Base-by-base conservation (phyloP, 1,139 yeast genomes). In the Suhomyces wounanorum region DNA sequence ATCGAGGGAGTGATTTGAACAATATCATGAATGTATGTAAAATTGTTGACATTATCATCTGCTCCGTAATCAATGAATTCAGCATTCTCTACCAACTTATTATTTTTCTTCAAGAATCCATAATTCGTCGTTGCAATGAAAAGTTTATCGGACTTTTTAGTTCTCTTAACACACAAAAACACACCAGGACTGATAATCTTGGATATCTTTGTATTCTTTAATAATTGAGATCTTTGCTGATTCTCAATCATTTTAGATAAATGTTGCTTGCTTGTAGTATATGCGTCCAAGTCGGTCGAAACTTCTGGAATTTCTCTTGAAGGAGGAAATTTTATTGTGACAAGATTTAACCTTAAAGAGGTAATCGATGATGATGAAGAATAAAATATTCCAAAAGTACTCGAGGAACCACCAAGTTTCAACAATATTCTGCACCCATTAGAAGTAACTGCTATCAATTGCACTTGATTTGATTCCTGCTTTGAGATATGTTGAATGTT, bases 71-170 rank as follows among this genome's bases (percentile, higher is more conserved):
- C 79, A 47, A 88, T 68, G 60, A 86, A 84, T 54, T 90, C 90
- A 8, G 96, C 91, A 63, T 88, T 94, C 70, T 92, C 98, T 28
- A 86, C 79, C 59, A 87, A 81, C 56, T 83, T 84, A 55, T 78
- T 82, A 57, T 82, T 84, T 59, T 85, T 85, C 64, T 88, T 87
- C 56, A 91, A 75, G 43, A 87, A 78, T 26, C 96, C 96, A 60
- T 89, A 87, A 64, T 91, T 96, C 10, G 95, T 85, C 3, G 92
- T 87, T 45, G 94, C 79, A 2, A 88, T 84, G 65, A 89, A 89
- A 35, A 89, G 69, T 52, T 79, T 79, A 55, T 81, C 81, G 1
- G 78, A 72, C 47, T 64, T 63, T 51, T 75, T 75, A 0, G 80
- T 73, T 56, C 69, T 72, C 54, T 76, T 76, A 3, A 71, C 81